Evolutionary conservation across 2,329 filamentous ascomycete species (phyloP), one percentile per base, ranked within the genome.

Genomic region (Calonectria honghensis): DNA sequence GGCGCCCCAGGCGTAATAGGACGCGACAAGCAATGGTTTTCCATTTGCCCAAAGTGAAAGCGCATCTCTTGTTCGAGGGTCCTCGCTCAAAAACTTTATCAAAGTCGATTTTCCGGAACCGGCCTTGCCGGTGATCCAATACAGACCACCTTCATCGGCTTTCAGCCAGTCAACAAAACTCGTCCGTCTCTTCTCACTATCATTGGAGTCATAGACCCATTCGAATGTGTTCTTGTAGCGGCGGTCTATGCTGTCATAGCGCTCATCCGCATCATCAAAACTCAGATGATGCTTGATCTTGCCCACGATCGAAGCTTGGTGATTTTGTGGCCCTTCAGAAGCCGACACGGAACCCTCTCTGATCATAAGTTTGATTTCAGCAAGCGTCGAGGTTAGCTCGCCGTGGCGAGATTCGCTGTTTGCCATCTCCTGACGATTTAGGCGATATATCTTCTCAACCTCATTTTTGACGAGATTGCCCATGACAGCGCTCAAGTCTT

Each of bases 101-200:
- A 61, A 13, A 1, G 35, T 61, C 3, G 57, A 61, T 35, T 61
- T 61, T 16, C 57, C 57, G 35, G 57, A 61, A 16, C 57, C 57
- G 9, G 57, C 57, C 6, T 61, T 61, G n/a, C 35, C 35, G n/a
- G 7, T 61, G 2, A 61, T 61, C 57, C 57, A 61, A n/a, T 61
- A 39, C n/a, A 61, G 6, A 5, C 35, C 35, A 24, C 35, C 35
- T 7, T 14, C n/a, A 3, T 20, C 35, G 24, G 35, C 35, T 27
- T 2, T 39, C 57, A 61, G n/a, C 57, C 57, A 61, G 35, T 61
- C 57, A 35, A 6, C 13, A 27, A 61, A n/a, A 11, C 5, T 39
- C 5, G 57, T 16, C 54, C 32, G 27, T 4, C 2, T n/a, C 3
- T 4, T 4, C 7, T 14, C 20, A 27, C 3, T 13, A 27, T 41